Conservation (phyloP, 352 stramenopile species). For the Phytophthora pini region DNA sequence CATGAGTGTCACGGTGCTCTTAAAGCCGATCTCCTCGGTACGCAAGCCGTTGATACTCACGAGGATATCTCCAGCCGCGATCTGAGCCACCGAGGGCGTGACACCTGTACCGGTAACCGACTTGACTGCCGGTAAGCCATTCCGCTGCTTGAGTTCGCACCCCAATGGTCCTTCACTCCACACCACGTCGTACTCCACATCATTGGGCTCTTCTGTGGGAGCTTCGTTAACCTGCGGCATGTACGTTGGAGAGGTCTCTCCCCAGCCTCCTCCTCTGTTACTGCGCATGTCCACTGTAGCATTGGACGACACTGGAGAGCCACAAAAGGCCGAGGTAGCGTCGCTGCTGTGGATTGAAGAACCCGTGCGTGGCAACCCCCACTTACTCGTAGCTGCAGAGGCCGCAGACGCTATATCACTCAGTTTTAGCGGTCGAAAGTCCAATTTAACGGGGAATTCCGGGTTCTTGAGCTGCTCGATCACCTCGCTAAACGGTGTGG, state of each 20-base stretch:
- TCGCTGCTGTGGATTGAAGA: constrained; percentile 49
- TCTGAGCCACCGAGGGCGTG: constrained; percentile 72
- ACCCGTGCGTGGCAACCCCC: constrained; percentile 28
- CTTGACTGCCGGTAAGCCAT: constrained; percentile 73
- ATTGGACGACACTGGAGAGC: constrained; percentile 39
- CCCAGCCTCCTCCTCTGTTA: constrained; percentile 30
- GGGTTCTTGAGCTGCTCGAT: constrained; percentile 71
- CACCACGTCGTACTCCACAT: constrained; percentile 78
- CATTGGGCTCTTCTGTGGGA: constrained; percentile 27
- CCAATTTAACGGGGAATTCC: constrained; percentile 67
- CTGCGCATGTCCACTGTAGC: constrained; percentile 37
- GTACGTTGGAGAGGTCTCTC: constrained; percentile 12
- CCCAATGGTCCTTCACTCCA: constrained; percentile 77
- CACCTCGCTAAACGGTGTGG: constrained; percentile 64
- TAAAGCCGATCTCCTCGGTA: constrained; percentile 83
- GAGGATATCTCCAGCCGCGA: constrained; percentile 70
- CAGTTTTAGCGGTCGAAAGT: constrained; percentile 70
- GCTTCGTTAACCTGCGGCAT: constrained; percentile 31
- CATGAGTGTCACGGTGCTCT: constrained; percentile 76
- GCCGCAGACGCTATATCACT: constrained; percentile 37
- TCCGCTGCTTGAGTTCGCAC: constrained; percentile 77
- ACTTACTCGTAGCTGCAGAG: constrained; percentile 23
- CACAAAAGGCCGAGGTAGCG: constrained; percentile 34
- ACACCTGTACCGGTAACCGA: constrained; percentile 64
- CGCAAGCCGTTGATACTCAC: constrained; percentile 75